Evolutionary conservation across 2,329 filamentous ascomycete genomes (phyloP).

Genomic region (Hypoxylon sp.): DNA sequence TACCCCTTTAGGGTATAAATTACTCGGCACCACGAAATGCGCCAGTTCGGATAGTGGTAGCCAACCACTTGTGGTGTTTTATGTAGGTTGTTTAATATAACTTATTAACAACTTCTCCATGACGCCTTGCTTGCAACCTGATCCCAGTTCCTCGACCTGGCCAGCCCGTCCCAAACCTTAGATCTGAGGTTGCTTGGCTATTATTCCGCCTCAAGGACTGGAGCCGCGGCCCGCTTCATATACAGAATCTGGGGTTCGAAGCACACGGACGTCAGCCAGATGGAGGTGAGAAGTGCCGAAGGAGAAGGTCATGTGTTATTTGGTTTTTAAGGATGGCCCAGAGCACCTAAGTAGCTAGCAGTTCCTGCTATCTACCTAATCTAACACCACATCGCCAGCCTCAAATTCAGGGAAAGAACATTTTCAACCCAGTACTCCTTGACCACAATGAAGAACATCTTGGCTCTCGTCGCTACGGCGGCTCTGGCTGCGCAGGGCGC

Average conservation of each 20-base stretch:
- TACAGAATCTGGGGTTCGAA: conserved; percentile 37
- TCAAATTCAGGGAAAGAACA: conserved; percentile 7
- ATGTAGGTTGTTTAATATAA: conserved; percentile 38
- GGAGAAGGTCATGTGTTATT: conserved; percentile 20
- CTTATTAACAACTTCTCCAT: conserved; percentile 28
- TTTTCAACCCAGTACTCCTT: not conserved
- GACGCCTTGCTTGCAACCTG: conserved; percentile 12
- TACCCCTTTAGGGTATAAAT: conserved; percentile 34
- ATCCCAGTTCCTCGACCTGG: conserved; percentile 22
- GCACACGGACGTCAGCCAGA: conserved; percentile 7
- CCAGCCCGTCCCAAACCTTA: conserved; percentile 23
- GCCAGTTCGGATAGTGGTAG: conserved; percentile 19
- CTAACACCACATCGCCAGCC: not conserved
- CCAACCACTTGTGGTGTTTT: conserved; percentile 30
- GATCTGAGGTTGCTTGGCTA: conserved; percentile 8
- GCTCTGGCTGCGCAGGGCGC: conserved; percentile 55
- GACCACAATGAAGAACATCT: conserved; percentile 53
- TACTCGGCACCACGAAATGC: conserved; percentile 29
- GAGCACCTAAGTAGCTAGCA: conserved; percentile 26
- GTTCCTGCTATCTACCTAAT: conserved; percentile 14
- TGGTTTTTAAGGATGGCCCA: conserved; percentile 39
- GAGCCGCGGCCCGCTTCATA: conserved; percentile 45
- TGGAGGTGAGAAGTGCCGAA: conserved; percentile 40
- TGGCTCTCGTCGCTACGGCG: conserved; percentile 49
- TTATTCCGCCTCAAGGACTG: conserved; percentile 26